Evolutionary conservation across 192 early-diverging fungal species (phyloP).

Genomic region (Linnemannia hyalina): DNA sequence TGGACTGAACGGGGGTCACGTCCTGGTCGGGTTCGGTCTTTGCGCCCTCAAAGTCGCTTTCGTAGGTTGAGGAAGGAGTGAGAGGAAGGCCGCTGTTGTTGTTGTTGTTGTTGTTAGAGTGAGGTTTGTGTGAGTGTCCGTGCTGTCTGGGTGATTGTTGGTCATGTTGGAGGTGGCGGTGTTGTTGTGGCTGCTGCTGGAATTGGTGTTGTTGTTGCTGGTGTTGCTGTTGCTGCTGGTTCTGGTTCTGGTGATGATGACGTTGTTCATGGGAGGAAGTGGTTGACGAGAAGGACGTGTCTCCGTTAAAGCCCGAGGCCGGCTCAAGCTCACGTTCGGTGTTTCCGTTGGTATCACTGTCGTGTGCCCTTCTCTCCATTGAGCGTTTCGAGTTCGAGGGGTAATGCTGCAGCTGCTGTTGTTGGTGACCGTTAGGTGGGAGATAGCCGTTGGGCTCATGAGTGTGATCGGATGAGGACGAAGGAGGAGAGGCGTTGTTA

Average conservation of each 20-base stretch:
- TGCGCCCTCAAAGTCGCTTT: constrained; percentile 18
- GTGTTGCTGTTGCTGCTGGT: neutral
- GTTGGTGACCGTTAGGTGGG: neutral
- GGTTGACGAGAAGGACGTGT: constrained; percentile 36
- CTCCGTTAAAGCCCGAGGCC: constrained; percentile 45
- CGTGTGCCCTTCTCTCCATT: constrained; percentile 18
- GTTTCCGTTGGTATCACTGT: neutral
- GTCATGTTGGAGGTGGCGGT: constrained; percentile 14
- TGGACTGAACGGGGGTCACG: neutral
- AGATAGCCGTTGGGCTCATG: constrained; percentile 13
- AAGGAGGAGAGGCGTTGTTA: neutral
- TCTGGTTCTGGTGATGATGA: constrained; percentile 12
- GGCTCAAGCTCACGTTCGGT: constrained; percentile 32
- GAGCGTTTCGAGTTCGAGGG: constrained; percentile 39
- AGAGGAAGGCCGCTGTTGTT: constrained; percentile 1
- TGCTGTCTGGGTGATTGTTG: constrained; percentile 28
- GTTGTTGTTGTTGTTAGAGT: neutral
- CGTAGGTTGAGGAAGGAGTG: constrained; percentile 35
- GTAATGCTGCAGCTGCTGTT: constrained; percentile 10
- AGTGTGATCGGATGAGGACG: constrained; percentile 11
- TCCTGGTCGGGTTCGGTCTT: constrained; percentile 27
- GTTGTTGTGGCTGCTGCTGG: constrained; percentile 2
- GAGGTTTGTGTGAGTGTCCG: neutral
- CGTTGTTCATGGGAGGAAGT: constrained; percentile 26
- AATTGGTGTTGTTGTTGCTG: constrained; percentile 10